These are phyloP conservation scores for Dactylonectria estremocensis DNA, from an alignment of 2,329 filamentous ascomycete species.

Conservation along the genomic window DNA sequence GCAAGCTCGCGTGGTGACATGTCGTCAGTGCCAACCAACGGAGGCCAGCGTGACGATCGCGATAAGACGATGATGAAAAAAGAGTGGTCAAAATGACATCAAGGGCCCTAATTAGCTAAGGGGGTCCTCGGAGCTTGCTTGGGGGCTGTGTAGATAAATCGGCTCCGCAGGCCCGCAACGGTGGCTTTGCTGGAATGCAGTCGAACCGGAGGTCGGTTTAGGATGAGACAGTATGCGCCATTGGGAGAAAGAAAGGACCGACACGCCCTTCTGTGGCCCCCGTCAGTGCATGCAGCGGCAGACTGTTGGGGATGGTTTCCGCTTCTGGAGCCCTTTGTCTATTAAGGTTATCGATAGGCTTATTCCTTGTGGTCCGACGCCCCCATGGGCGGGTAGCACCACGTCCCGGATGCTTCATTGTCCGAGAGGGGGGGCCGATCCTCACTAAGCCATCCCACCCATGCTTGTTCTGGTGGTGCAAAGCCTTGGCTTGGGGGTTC, in stretches of 20 bases:
- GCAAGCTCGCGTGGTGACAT: conserved; percentile 8
- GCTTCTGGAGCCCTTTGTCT: background rate
- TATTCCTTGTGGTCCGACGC: conserved; percentile 24
- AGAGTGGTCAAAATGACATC: conserved; percentile 16
- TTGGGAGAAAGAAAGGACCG: conserved; percentile 14
- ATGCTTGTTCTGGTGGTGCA: background rate
- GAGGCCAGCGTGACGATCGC: conserved; percentile 23
- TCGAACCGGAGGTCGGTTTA: conserved; percentile 1
- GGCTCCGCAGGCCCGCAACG: background rate
- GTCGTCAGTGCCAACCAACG: conserved; percentile 1
- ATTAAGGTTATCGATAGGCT: conserved; percentile 46
- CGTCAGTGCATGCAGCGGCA: background rate
- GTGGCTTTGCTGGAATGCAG: conserved; percentile 17
- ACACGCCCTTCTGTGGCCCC: background rate
- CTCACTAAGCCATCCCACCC: background rate
- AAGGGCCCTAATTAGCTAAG: background rate
- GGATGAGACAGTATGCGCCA: conserved; percentile 19
- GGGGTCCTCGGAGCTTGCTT: background rate
- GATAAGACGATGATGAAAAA: conserved; percentile 18
- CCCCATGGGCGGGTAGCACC: conserved; percentile 4
- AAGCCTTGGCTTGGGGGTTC: background rate
- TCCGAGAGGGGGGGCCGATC: background rate
- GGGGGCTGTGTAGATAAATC: conserved; percentile 2
- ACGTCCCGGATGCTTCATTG: conserved; percentile 5
- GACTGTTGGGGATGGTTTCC: conserved; percentile 2